A percentile compares a stretch with the other conserved stretches of the same genome.
Conservation (phyloP, 1,139 yeast genomes). For the Saccharomyces hybrid region DNA sequence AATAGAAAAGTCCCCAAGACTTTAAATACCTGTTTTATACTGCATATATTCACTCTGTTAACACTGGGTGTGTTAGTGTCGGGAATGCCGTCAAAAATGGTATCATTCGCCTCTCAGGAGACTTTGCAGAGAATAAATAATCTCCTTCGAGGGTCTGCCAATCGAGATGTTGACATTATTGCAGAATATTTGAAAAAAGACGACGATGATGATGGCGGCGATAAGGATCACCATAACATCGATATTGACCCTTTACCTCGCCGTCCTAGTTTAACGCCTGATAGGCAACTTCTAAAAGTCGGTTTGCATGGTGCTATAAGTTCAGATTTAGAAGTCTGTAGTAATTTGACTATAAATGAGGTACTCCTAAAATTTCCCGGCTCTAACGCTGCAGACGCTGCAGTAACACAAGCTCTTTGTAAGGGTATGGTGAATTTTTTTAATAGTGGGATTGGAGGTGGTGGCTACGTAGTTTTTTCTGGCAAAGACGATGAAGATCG, state of each 20-base stretch:
- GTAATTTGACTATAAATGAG: slow-evolving; percentile 51
- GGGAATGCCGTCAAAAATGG: background rate
- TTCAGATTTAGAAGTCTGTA: slow-evolving; percentile 66
- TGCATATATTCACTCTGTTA: background rate
- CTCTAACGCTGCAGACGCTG: slow-evolving; percentile 83
- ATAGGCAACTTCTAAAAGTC: slow-evolving; percentile 30
- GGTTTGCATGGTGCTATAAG: slow-evolving; percentile 62
- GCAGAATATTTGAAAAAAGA: background rate
- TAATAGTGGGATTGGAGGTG: slow-evolving; percentile 92
- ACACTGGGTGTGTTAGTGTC: background rate
- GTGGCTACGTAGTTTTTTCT: slow-evolving; percentile 62
- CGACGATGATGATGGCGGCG: background rate
- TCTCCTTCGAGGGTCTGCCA: background rate
- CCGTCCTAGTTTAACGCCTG: slow-evolving; percentile 37
- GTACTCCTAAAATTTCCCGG: slow-evolving; percentile 38
- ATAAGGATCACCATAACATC: slow-evolving; percentile 21
- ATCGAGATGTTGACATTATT: background rate
- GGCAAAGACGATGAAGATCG: slow-evolving; percentile 10
- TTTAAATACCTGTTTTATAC: background rate
- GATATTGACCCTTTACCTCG: slow-evolving; percentile 29
- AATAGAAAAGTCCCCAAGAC: background rate
- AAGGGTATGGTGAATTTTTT: slow-evolving; percentile 78
- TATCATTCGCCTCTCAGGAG: background rate
- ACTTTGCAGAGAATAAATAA: background rate
- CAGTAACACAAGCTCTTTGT: slow-evolving; percentile 82